These are phyloP conservation scores for Lasiodiplodia theobromae DNA, from an alignment of 2,329 filamentous ascomycete genomes.

Conservation along the genomic window DNA sequence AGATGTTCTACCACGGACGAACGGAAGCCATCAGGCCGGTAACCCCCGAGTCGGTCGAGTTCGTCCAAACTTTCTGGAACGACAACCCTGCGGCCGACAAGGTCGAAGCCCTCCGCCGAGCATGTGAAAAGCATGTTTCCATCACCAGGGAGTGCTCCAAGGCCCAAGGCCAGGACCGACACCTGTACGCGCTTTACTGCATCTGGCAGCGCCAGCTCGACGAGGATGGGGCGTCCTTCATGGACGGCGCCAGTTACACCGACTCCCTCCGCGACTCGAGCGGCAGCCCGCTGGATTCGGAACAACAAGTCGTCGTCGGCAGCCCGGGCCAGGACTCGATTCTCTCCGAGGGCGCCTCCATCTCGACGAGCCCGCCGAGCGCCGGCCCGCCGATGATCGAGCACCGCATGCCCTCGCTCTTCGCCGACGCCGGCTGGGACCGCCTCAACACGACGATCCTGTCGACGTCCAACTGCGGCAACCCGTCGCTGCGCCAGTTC, in stretches of 20 bases:
- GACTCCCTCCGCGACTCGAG: slow-evolving; percentile 55
- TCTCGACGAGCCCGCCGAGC: slow-evolving; percentile 54
- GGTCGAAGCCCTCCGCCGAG: slow-evolving; percentile 82
- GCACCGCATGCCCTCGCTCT: slow-evolving; percentile 75
- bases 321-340: slow-evolving; percentile 63
- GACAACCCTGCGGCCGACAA: slow-evolving; percentile 85
- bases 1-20: slow-evolving; percentile 88
- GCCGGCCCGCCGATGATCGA: slow-evolving; percentile 51
- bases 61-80: slow-evolving; percentile 93
- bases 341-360: slow-evolving; percentile 57
- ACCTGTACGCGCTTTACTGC: slow-evolving; percentile 91
- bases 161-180: slow-evolving; percentile 88
- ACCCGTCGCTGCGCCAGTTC: slow-evolving; percentile 92
- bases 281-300: slow-evolving; percentile 50
- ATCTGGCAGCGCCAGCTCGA: slow-evolving; percentile 93
- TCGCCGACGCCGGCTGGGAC: slow-evolving; percentile 90
- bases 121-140: slow-evolving; percentile 81
- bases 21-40: slow-evolving; percentile 93
- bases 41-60: slow-evolving; percentile 81
- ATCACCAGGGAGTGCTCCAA: slow-evolving; percentile 87
- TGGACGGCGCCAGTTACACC: slow-evolving; percentile 63
- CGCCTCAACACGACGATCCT: slow-evolving; percentile 93
- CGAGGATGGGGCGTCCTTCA: slow-evolving; percentile 64
- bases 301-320: slow-evolving; percentile 44
- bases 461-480: slow-evolving; percentile 98